Evolutionary conservation across 176 grass and related monocot species (phyloP).

Genomic region (Bonia amplexicaulis): DNA sequence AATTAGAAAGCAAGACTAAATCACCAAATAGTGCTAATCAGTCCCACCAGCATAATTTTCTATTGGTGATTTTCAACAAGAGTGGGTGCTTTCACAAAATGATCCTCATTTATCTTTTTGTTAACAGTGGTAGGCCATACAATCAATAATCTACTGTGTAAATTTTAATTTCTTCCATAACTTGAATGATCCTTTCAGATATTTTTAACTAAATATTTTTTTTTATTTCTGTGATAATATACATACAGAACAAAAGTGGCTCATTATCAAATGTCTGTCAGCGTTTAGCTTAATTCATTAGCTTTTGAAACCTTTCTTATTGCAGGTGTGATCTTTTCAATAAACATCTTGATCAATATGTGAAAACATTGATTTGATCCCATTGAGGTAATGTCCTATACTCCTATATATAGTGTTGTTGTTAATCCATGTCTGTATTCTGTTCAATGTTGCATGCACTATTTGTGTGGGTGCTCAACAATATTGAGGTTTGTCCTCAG

Average conservation of each 20-base stretch:
- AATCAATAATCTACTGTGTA: not conserved
- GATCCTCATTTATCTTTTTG: not conserved
- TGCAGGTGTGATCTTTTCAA: slow-evolving; percentile 59
- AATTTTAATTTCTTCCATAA: not conserved
- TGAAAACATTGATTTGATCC: slow-evolving; percentile 55
- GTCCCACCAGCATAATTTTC: not conserved
- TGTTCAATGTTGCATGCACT: not conserved
- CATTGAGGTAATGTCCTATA: slow-evolving; percentile 1
- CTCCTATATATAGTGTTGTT: not conserved
- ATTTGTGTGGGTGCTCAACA: not conserved
- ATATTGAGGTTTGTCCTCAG: not conserved
- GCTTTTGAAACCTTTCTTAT: not conserved
- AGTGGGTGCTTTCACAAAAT: not conserved
- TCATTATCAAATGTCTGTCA: not conserved
- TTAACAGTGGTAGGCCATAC: not conserved
- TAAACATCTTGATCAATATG: slow-evolving; percentile 63
- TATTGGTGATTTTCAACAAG: not conserved
- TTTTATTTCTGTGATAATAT: not conserved
- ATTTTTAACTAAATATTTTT: not conserved
- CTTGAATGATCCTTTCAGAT: not conserved
- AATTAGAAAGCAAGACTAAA: not conserved
- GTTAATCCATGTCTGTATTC: too few relatives aligned
- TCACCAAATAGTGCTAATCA: not conserved
- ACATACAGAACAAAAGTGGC: not conserved
- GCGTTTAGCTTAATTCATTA: not conserved